Evolutionary conservation across 148 eudicot genomes (phyloP), one percentile per base, ranked within the genome.

Genomic region (Cornus kousa): DNA sequence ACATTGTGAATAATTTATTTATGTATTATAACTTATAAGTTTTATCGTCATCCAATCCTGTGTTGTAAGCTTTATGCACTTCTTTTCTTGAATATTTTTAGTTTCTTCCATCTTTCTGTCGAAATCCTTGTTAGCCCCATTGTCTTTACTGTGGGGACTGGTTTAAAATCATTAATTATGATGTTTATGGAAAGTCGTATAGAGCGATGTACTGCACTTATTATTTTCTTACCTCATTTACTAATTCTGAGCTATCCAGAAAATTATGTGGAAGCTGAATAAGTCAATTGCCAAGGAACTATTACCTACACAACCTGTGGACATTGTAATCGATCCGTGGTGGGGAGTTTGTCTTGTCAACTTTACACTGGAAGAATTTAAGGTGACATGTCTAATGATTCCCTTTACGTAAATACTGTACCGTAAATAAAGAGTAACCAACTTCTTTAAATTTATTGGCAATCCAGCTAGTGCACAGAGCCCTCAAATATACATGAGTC

Each of bases 271-370:
- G 99, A 96, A 96, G 87, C 89, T 96, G 71, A 96, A 93, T 86
- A 96, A 96, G 89, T 91, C 99, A 78, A 96, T 96, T 74, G 99
- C 95, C 35, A 96, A 92, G 86, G 99, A 96, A 85, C 89, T 89
- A 80, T 82, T 96, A 87, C 99, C 99, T 16, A 83, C 87, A 74
- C 92, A 91, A 72, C 97, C 99, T 39, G 99, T 89, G 83, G 93
- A 93, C 78, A 89, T 96, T 82, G 83, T 81, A 33, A 89, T 93
- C 70, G 99, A 96, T 80, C 98, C 98, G 73, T 96, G 99, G 99
- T 96, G 99, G 99, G 97, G 93, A 83, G 98, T 96, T 80, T 93
- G 95, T 85, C 91, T 96, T 37, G 99, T 96, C 81, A 96, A 96
- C 83, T 96, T 96, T 77, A 93, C 99, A 73, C 84, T 96, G 68